Percentiles rank a stretch among this genome's conserved stretches.
These are phyloP conservation scores for Ballota nigra DNA, from an alignment of 257 asterid species.

Conservation along the genomic window DNA sequence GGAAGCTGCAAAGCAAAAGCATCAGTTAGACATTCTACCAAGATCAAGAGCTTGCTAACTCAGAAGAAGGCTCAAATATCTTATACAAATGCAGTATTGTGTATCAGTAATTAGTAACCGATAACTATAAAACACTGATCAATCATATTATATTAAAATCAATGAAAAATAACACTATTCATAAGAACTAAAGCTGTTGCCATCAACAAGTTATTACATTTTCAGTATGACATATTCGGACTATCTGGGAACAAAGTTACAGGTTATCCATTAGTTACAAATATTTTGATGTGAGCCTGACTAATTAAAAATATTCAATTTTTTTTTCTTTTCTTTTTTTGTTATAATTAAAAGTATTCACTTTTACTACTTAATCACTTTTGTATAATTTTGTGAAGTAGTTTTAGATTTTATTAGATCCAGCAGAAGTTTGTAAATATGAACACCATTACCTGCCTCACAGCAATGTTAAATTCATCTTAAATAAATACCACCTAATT, in stretches of 20 bases:
- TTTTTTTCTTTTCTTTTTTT: too few species aligned
- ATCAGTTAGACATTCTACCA: constrained; percentile 15
- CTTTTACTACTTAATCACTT: neutral
- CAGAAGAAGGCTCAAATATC: neutral
- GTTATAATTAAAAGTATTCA: too few species aligned
- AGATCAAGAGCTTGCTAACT: too few species aligned
- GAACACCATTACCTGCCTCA: neutral
- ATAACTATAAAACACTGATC: neutral
- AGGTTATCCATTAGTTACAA: neutral
- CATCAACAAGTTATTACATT: neutral
- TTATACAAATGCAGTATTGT: neutral
- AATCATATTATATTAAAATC: neutral
- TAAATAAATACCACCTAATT: neutral
- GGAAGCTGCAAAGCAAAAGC: constrained; percentile 64
- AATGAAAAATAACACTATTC: neutral
- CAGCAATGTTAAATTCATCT: neutral
- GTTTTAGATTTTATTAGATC: neutral
- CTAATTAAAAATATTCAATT: neutral
- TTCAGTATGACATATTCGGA: neutral
- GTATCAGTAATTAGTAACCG: neutral
- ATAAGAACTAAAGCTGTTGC: neutral
- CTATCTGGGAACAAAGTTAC: neutral
- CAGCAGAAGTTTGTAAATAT: neutral
- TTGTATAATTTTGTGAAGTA: neutral
- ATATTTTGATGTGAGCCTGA: neutral